Evolutionary conservation across 768 basidiomycete species (phyloP), one percentile per base, ranked within the genome.

Genomic region (Scleroderma bovista): DNA sequence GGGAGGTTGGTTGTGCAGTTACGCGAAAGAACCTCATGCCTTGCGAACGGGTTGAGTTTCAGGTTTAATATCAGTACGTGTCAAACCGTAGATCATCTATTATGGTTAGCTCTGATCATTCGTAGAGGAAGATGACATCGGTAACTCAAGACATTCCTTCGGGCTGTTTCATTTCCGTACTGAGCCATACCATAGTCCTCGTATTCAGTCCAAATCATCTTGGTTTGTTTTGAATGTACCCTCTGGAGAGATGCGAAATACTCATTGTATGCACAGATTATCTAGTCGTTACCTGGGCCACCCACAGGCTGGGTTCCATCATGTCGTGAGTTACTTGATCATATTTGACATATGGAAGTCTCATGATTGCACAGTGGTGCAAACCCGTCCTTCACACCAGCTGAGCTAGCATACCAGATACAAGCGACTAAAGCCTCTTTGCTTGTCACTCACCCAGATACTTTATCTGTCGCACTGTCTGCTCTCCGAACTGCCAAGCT

Each of bases 181-280:
- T 66, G 20, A 58, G 39, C 32, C 51, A 20, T 23, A 24, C 6
- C 6, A n/a, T n/a, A 86, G 85, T 84, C 8, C 69, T 84, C 50
- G 59, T 85, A 37, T 84, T 79, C 62, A 82, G 83, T 52, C 75
- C 80, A 26, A 88, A 88, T 60, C 81, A 85, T 56, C 60, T 85
- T 37, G 84, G 83, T 80, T 53, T 38, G 73, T 58, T 26, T n/a
- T n/a, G n/a, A n/a, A n/a, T n/a, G 24, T 16, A 16, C 9, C 6
- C 29, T 2, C 36, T 11, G 49, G 16, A 29, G 42, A n/a, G n/a
- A n/a, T n/a, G n/a, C 16, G 31, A 22, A 16, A 36, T 40, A 26
- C 19, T 40, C 17, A 19, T 34, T 31, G 23, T 44, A 38, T 45
- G 4, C 13, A 6, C 52, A 84, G 75, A 83, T 67, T 79, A 80